Evolutionary conservation across 495 filamentous ascomycete genomes (phyloP), one percentile per base, ranked within the genome.

Genomic region (Podospora pseudocomata): DNA sequence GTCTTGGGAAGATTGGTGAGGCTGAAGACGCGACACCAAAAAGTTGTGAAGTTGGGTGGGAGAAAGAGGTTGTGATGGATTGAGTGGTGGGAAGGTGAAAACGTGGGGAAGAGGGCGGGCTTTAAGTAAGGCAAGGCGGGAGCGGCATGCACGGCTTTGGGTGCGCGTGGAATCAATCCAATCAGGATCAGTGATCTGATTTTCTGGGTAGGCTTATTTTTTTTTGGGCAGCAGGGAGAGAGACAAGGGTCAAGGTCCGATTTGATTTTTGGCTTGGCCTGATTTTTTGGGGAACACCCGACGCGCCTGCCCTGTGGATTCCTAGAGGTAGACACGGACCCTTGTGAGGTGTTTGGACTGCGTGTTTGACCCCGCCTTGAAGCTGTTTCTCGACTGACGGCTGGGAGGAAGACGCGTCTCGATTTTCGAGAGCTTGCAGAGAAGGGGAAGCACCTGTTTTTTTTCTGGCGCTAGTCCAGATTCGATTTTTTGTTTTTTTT

Each of bases 31-130:
- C 20, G 4, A 27, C 20, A n/a, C n/a, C 61, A 63, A 34, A 49
- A 49, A 16, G 39, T 49, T 49, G 39, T 49, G 39, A 16, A 2
- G 39, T 39, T 49, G 39, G 39, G 39, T 49, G 39, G 5, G 55
- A 20, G 55, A 26, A 58, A 57, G 54, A 5, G 5, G n/a, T 56
- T 66, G 68, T 49, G n/a, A 53, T 55, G 44, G 75, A 75, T 73
- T 72, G 68, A 55, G 39, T 60, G 64, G 57, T 53, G 60, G 55
- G 32, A 67, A 27, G 60, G 66, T 59, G 71, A 64, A 74, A 79
- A 81, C 79, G 81, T 81, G 81, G 81, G 81, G 81, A 82, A 83
- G 74, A 61, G 66, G 68, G 64, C 67, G 64, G 75, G 70, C 67
- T 74, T 82, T 83, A 83, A 82, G 77, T 82, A 63, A 63, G 27